Evolutionary conservation across 1,284 basidiomycete genomes (phyloP), one percentile per base, ranked within the genome.

Genomic region (Apiotrichum sp.): DNA sequence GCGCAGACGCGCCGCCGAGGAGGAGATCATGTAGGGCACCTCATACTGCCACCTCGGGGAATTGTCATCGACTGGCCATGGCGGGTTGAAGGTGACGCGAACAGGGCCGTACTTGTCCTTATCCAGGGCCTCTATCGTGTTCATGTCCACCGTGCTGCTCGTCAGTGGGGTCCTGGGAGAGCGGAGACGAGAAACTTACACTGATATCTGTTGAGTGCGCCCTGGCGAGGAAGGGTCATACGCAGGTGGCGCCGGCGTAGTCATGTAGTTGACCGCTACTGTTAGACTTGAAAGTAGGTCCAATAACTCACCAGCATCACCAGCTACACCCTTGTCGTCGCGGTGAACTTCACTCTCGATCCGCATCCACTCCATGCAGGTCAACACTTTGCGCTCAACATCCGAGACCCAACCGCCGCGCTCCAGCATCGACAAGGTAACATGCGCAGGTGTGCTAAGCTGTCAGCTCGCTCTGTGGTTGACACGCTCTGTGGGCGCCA

Each of bases 321-420:
- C 40, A 3, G 40, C 33, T 14, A 34, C 35, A 10, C 49, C 49
- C 49, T 50, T 50, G 49, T 50, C 40, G 67, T 87, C 88, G 86
- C 86, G 88, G 75, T 90, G 88, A 60, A 91, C 67, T 0, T 89
- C 80, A 0, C 81, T 86, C 58, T 84, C 80, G 63, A 91, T 89
- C 62, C 77, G 78, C 65, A 79, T 87, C 84, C 88, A 91, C 56
- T 77, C 66, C 68, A 88, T 86, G 36, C 79, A 75, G 5, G 79
- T 74, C 14, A 90, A 72, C 11, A 86, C 81, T 10, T 75, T 70
- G 50, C 81, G 77, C 69, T 89, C 87, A n/a, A 80, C 78, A 1
- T 66, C 52, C 3, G 81, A 81, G n/a, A 77, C 72, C 4, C 78
- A 79, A 8, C 78, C 78, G 1, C 85, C 85, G 0, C 77, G 76